Base-by-base conservation (phyloP, 1,284 basidiomycete genomes). In the Sporisorium sorghi region DNA sequence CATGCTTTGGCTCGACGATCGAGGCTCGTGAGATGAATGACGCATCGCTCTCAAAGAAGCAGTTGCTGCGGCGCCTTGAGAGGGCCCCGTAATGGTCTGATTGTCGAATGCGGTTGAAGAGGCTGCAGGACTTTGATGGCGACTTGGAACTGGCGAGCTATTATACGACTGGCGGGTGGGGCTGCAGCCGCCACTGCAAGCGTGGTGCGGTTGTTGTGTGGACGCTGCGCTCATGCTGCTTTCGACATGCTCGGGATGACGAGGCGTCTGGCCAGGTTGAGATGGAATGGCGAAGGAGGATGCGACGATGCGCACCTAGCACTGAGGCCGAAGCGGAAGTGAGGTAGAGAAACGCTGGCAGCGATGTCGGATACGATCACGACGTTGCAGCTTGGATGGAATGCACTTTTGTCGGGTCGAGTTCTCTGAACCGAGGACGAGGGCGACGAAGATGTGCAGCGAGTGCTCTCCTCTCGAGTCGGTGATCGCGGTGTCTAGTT, bases 171-270 rank as follows among this genome's bases (percentile, higher is more conserved):
- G 56, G 19, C 40, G 33, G 33, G 42, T 10, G 6, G 66, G 48
- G 33, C 50, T 62, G 37, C 52, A 59, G 52, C 59, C 52, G 35
- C 40, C 59, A 43, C 35, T 57, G 48, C 47, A 54, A 15, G 55
- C 47, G 52, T 37, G 46, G 32, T 64, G 56, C 3, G 23, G 32
- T 23, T 64, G 61, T 48, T 70, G 67, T 40, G 57, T 55, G 23
- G 61, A 64, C 43, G 67, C 67, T 49, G 60, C 32, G 44, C 53
- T 70, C 67, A 70, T 60, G n/a, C 40, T 60, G 60, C n/a, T 37
- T 35, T 57, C 60, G 57, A 52, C 67, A 70, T 70, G 58, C 67
- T 70, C 57, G 48, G 11, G 42, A 0, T 26, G 19, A 49, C 28
- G 30, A 53, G 61, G 61, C 61, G 60, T 40, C 30, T 32, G 44